Base-by-base conservation (phyloP, 1,139 yeast species). In the Taphrina populina region DNA sequence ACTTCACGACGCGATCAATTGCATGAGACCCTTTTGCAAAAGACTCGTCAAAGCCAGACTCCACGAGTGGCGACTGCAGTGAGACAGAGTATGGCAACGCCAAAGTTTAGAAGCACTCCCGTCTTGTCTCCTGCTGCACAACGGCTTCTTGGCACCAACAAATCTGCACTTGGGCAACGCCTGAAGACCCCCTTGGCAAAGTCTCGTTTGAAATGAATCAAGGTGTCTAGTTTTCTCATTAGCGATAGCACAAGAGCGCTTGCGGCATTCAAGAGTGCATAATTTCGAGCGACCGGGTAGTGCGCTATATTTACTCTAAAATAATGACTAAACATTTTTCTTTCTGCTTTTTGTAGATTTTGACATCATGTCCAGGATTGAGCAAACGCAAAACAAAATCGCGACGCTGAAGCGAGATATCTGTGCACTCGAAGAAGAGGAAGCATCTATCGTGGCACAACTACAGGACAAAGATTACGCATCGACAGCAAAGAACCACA, bases 321-420 rank as follows among this genome's bases (percentile, higher is more conserved):
- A n/a, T n/a, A n/a, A n/a, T n/a, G n/a, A n/a, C n/a, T n/a, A n/a
- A n/a, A n/a, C n/a, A n/a, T n/a, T n/a, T n/a, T n/a, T n/a, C n/a
- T n/a, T n/a, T n/a, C n/a, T n/a, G n/a, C n/a, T n/a, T n/a, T n/a
- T n/a, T n/a, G n/a, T n/a, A n/a, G n/a, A n/a, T n/a, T n/a, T n/a
- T n/a, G n/a, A n/a, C n/a, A 21, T 21, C 27, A 37, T 37, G 43
- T 21, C 43, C 21, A 37, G n/a, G 30, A 29, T 4, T 23, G 34
- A 40, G 34, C n/a, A 11, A 4, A 2, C 32, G 5, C 33, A 1
- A 1, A 73, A 78, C 11, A 88, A 86, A 58, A 71, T 78, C 2
- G 77, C 76, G 1, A 70, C 71, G 10, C 69, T 84, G 52, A 74
- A 76, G 60, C 71, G 71, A 20, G 87, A 84, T 64, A 79, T 84